Evolutionary conservation across 345 rosid genomes (phyloP), one percentile per base, ranked within the genome.

Genomic region (Brassica incana): DNA sequence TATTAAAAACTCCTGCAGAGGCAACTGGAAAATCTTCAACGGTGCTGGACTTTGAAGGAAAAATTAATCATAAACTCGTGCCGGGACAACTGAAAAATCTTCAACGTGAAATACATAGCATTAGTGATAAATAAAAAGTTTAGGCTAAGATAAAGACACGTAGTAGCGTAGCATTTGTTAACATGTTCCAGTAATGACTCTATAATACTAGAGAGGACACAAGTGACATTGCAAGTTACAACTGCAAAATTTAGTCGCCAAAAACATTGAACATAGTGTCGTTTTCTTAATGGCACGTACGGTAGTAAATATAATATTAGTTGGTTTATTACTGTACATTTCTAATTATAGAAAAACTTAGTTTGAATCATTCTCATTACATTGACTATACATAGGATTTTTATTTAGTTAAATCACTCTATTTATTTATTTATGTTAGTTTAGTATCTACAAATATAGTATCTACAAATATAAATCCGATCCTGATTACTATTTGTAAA

Each of bases 231-330:
- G 32, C 32, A 29, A 29, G 32, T 29, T 60, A 61, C 33, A 61
- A 61, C 35, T 61, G 35, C 65, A 61, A 61, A 61, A 61, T 61
- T 61, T 25, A 60, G 65, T 10, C 65, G 25, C 65, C 32, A 60
- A 60, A 60, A 60, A 25, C 65, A 61, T 61, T 60, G 65, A 61
- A 11, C 65, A 61, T 27, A 0, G 32, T 27, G 64, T 60, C 64
- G 64, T 23, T 60, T 61, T 61, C 65, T 27, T 61, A 61, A 61
- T 61, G 65, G 35, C 65, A 61, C 6, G 65, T 61, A 61, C 6
- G 35, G 35, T 11, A 60, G 33, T 60, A 60, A 4, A 25, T 60
- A 60, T 25, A 10, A 7, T 12, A 62, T 29, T 62, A 29, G 5
- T 2, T 62, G 66, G 66, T 23, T 25, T 25, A 3, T 8, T 60